Conservation (phyloP, 1,284 basidiomycete species). For the Rhodotorula sp. region DNA sequence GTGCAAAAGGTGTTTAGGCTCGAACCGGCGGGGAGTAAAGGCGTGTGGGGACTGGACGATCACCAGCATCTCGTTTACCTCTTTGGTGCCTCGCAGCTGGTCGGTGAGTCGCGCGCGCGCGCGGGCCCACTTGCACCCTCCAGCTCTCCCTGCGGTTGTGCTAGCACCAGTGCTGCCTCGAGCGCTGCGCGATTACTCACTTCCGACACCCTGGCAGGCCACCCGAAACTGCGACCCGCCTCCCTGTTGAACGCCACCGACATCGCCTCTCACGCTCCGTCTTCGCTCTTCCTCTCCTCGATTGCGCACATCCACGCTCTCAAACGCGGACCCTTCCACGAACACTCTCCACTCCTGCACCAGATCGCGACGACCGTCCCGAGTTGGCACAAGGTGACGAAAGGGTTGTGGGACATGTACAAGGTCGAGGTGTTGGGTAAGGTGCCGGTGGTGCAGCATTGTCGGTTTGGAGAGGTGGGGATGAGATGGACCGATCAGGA, state of each 20-base stretch:
- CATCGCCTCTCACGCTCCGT: conserved; percentile 28
- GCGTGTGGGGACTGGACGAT: conserved; percentile 97
- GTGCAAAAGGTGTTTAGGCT: conserved; percentile 86
- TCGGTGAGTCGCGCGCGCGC: conserved; percentile 47
- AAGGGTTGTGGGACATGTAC: conserved; percentile 93
- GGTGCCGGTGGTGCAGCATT: conserved; percentile 93
- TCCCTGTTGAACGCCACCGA: conserved; percentile 60
- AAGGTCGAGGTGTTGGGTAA: conserved; percentile 92
- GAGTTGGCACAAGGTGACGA: conserved; percentile 84
- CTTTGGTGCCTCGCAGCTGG: conserved; percentile 85
- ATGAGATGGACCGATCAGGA: conserved; percentile 33
- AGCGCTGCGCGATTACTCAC: background rate
- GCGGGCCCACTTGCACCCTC: too few relatives aligned
- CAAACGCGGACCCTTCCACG: conserved; percentile 80
- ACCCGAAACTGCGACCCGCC: conserved; percentile 61
- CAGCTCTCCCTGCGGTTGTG: too few relatives aligned
- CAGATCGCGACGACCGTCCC: conserved; percentile 80
- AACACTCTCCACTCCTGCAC: conserved; percentile 87
- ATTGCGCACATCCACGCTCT: conserved; percentile 76
- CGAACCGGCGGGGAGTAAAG: conserved; percentile 95
- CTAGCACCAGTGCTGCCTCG: background rate
- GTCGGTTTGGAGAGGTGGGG: conserved; percentile 64
- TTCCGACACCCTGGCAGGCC: conserved; percentile 15
- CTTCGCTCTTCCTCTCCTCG: conserved; percentile 52
- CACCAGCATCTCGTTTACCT: conserved; percentile 72